Percentiles rank a stretch among this genome's conserved stretches.
Evolutionary conservation across 2,329 filamentous ascomycete species (phyloP).

Genomic region (Scleromitrula shiraiana): DNA sequence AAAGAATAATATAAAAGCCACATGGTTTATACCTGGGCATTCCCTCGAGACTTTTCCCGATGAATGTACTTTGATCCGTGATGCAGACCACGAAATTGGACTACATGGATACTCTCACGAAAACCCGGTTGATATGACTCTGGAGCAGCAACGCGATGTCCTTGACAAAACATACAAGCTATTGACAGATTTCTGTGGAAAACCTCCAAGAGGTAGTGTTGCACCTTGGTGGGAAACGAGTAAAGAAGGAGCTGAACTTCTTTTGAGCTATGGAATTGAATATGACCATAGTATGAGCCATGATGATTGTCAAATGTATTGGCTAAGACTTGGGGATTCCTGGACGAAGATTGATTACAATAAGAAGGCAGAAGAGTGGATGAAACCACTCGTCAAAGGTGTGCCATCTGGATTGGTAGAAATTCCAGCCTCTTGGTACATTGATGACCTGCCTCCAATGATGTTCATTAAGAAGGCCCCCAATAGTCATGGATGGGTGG

Average conservation of each 20-base stretch:
- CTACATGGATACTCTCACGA: conserved; percentile 69
- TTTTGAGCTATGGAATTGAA: conserved; percentile 59
- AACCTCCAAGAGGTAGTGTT: conserved; percentile 63
- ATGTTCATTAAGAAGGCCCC: conserved; percentile 63
- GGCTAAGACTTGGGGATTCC: conserved; percentile 52
- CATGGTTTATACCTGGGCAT: conserved; percentile 59
- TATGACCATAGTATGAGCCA: conserved; percentile 63
- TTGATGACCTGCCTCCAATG: conserved; percentile 59
- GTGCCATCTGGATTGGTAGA: conserved; percentile 55
- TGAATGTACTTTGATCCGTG: conserved; percentile 52
- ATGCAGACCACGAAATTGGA: conserved; percentile 56
- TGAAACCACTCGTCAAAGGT: conserved; percentile 55
- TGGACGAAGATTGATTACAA: conserved; percentile 63
- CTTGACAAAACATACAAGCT: conserved; percentile 66
- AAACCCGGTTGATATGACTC: conserved; percentile 61
- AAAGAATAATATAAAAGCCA: conserved; percentile 64
- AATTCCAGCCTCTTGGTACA: conserved; percentile 54
- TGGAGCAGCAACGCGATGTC: conserved; percentile 69
- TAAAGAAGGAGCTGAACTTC: conserved; percentile 56
- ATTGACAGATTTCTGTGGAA: conserved; percentile 63
- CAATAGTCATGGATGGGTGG: conserved; percentile 53
- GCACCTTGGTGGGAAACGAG: conserved; percentile 71
- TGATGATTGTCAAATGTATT: conserved; percentile 58
- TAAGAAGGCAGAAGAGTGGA: conserved; percentile 54
- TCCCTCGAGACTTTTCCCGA: conserved; percentile 59